These are phyloP conservation scores for Austroboletus eburneus DNA, from an alignment of 768 basidiomycete genomes.

Conservation along the genomic window DNA sequence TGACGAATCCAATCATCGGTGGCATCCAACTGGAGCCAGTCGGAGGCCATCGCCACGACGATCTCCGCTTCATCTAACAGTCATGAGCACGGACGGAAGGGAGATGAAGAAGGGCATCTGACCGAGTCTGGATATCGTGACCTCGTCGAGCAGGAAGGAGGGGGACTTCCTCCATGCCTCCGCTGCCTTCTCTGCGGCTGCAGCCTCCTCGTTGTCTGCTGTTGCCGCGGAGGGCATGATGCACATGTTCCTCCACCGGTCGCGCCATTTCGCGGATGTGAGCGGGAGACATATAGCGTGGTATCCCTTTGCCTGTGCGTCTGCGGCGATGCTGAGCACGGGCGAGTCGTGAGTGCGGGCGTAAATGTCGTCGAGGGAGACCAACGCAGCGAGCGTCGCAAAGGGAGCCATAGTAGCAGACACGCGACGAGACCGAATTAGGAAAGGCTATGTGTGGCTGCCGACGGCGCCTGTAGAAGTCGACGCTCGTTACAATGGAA, in stretches of 20 bases:
- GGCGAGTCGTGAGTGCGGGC: constrained; percentile 39
- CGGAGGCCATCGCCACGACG: constrained; percentile 74
- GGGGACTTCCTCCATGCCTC: constrained; percentile 88
- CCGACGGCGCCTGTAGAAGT: constrained; percentile 1
- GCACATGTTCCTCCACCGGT: constrained; percentile 89
- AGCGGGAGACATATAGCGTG: constrained; percentile 77
- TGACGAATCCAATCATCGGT: constrained; percentile 91
- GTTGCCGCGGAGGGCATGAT: constrained; percentile 48
- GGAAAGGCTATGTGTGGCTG: constrained; percentile 18
- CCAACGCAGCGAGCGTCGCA: constrained; percentile 24
- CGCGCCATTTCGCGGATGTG: constrained; percentile 83
- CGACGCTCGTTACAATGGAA: constrained; percentile 21
- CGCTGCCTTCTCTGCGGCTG: constrained; percentile 55
- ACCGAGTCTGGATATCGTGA: constrained; percentile 83
- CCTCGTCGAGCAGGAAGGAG: constrained; percentile 75
- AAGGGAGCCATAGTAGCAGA: constrained; percentile 21
- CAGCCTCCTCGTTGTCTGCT: constrained; percentile 36
- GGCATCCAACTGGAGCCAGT: constrained; percentile 95
- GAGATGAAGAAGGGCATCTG: constrained; percentile 23
- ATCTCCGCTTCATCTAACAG: constrained; percentile 67
- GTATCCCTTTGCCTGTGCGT: constrained; percentile 64
- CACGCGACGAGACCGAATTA: constrained; percentile 7
- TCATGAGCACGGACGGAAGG: constrained; percentile 9
- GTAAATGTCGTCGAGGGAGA: constrained; percentile 38
- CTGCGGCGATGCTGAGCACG: constrained; percentile 46